Evolutionary conservation across 176 grass and related monocot species (phyloP).

Genomic region (Zoysia japonica): DNA sequence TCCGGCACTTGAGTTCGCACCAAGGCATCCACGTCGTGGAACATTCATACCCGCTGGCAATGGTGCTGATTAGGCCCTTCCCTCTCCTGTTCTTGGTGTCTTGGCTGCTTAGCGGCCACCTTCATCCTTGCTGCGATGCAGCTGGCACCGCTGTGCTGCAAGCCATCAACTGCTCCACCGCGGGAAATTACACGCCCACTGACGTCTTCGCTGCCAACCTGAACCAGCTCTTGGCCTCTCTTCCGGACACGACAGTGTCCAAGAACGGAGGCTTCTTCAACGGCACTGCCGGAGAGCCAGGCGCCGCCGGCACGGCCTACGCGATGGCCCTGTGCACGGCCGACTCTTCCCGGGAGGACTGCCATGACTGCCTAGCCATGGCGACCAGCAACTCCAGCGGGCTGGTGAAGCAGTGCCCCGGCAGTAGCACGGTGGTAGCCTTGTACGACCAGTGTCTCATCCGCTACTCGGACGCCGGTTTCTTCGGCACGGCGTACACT

Average conservation of each 20-base stretch:
- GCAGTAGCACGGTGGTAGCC: background rate
- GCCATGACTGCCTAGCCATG: slow-evolving; percentile 1
- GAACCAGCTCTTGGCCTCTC: background rate
- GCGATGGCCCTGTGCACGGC: slow-evolving; percentile 4
- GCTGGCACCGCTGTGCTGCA: background rate
- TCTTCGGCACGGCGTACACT: slow-evolving; percentile 7
- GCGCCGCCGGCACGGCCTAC: background rate
- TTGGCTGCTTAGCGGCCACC: background rate
- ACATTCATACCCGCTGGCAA: background rate
- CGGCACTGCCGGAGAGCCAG: background rate
- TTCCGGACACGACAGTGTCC: background rate
- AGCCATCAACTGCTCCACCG: slow-evolving; percentile 5
- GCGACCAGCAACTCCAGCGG: background rate
- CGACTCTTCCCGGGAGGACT: background rate
- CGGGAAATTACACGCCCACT: background rate
- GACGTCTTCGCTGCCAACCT: background rate
- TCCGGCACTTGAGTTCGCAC: too few relatives aligned
- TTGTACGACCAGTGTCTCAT: slow-evolving; percentile 24
- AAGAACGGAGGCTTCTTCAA: slow-evolving; percentile 16
- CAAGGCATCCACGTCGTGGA: too few relatives aligned
- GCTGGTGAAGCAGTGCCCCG: slow-evolving; percentile 2
- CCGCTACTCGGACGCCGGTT: slow-evolving; percentile 15
- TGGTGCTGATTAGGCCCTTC: background rate
- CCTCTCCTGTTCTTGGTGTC: background rate
- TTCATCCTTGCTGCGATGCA: background rate